phyloP scores from a whole-genome alignment of 148 eudicot species.

The Persicaria maculosa region DNA sequence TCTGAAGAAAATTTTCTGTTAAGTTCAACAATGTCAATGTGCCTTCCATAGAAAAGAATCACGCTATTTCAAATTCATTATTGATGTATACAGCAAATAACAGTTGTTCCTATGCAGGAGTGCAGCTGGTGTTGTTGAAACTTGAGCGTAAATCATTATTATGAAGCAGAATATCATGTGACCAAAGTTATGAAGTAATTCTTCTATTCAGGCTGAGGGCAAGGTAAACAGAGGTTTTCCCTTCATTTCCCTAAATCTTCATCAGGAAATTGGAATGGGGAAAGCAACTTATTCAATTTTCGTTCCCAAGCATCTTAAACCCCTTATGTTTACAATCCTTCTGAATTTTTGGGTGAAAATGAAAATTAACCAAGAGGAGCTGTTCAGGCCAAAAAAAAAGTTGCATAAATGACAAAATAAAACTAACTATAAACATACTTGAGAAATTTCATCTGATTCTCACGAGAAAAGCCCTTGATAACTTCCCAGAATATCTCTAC shows the following conservation, averaged over 20 bases:
- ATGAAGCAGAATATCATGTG: background rate
- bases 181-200: background rate
- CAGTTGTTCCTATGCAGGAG: background rate
- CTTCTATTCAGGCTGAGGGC: background rate
- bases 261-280: background rate
- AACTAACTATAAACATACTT: slow-evolving; percentile 47
- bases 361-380: background rate
- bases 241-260: background rate
- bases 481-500: slow-evolving; percentile 93
- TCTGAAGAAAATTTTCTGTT: too few relatives aligned
- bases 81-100: background rate
- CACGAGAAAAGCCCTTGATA: slow-evolving; percentile 64
- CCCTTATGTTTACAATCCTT: background rate
- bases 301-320: background rate
- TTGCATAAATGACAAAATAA: background rate
- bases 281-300: background rate
- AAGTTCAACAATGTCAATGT: background rate
- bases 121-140: background rate
- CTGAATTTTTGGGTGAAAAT: background rate
- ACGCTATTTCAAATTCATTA: background rate
- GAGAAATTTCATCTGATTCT: slow-evolving; percentile 77
- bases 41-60: background rate
- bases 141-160: background rate
- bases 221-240: background rate
- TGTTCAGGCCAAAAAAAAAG: background rate